These are phyloP conservation scores for Paecilomyces sp. DNA, from an alignment of 2,329 filamentous ascomycete genomes.

Conservation along the genomic window DNA sequence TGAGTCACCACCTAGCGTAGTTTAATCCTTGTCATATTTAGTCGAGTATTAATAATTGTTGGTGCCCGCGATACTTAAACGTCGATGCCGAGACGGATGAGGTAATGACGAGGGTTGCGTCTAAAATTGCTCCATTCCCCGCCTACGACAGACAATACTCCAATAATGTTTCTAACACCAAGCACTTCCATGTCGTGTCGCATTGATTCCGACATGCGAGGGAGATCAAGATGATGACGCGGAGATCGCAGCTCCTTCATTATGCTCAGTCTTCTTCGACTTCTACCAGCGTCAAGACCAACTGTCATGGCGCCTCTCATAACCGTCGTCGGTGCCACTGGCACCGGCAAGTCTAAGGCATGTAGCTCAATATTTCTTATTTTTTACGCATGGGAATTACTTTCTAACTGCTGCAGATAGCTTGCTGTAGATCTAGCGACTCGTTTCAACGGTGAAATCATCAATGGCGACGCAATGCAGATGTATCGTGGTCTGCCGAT, in stretches of 20 bases:
- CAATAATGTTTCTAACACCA: not conserved
- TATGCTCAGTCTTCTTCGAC: conserved; percentile 22
- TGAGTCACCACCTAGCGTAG: not conserved
- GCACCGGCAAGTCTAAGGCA: conserved; percentile 90
- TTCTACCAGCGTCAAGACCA: conserved; percentile 12
- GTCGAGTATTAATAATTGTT: not conserved
- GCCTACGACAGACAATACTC: not conserved
- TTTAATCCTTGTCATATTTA: not conserved
- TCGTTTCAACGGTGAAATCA: conserved; percentile 81
- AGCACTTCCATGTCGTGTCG: not conserved
- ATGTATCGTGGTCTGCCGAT: conserved; percentile 87
- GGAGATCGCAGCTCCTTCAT: not conserved
- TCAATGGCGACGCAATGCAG: conserved; percentile 98
- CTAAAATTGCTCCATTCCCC: not conserved
- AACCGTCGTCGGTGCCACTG: conserved; percentile 80
- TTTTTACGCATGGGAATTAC: not conserved
- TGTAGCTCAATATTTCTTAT: conserved; percentile 13
- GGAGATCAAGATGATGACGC: conserved; percentile 8
- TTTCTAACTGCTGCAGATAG: conserved; percentile 43
- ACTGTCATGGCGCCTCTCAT: conserved; percentile 54
- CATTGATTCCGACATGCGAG: not conserved
- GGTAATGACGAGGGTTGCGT: conserved; percentile 1
- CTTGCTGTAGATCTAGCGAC: conserved; percentile 82
- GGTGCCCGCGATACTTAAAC: not conserved
- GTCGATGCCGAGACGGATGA: not conserved